These are phyloP conservation scores for Sisymbrium altissimum DNA, from an alignment of 345 rosid genomes.

Conservation along the genomic window DNA sequence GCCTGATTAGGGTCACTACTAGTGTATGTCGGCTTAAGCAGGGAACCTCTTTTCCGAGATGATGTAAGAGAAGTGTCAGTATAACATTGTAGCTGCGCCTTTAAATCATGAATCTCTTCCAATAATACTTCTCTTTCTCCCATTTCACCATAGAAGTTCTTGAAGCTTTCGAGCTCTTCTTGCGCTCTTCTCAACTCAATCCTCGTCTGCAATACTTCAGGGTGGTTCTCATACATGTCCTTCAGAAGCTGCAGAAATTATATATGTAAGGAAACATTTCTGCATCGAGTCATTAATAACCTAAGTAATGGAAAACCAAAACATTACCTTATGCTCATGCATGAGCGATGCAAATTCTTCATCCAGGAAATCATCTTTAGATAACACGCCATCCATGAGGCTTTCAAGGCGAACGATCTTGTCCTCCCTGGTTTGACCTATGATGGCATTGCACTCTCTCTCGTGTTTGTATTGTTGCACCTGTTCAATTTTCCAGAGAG, in stretches of 20 bases:
- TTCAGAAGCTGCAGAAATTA: conserved; percentile 65
- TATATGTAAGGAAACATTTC: conserved; percentile 19
- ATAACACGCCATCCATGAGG: conserved; percentile 95
- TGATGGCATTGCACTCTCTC: conserved; percentile 91
- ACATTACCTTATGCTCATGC: conserved; percentile 70
- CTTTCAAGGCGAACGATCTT: conserved; percentile 90
- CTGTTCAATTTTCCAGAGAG: conserved; percentile 39
- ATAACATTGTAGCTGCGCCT: conserved; percentile 79
- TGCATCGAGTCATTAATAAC: conserved; percentile 4
- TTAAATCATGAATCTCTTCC: conserved; percentile 90
- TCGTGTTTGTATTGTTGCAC: conserved; percentile 98
- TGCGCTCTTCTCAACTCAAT: conserved; percentile 74
- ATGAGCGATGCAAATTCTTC: conserved; percentile 75
- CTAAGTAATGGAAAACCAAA: background rate
- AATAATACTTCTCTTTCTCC: conserved; percentile 90
- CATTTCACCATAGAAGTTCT: conserved; percentile 66
- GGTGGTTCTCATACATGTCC: conserved; percentile 90
- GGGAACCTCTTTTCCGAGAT: conserved; percentile 46
- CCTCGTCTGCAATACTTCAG: conserved; percentile 68
- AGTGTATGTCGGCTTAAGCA: conserved; percentile 56
- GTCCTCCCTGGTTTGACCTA: conserved; percentile 87
- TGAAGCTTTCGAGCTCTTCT: conserved; percentile 77
- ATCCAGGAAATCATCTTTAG: conserved; percentile 79
- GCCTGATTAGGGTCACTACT: conserved; percentile 47
- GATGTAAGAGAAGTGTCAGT: conserved; percentile 62